Percentiles rank a stretch among this genome's conserved stretches.
Evolutionary conservation across 371 early-diverging fungal species (phyloP).

Genomic region (Rhizopus delemar): DNA sequence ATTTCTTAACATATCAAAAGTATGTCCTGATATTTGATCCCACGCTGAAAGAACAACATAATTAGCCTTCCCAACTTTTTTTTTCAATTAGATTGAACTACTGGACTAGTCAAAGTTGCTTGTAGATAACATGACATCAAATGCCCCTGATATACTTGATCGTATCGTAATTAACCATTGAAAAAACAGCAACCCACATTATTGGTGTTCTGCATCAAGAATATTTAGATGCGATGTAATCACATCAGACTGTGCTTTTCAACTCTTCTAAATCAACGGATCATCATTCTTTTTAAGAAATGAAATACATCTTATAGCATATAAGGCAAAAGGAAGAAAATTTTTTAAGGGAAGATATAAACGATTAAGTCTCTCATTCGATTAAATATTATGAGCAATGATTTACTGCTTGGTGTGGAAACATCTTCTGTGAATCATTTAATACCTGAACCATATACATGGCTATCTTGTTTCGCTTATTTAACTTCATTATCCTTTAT

Average conservation of each 20-base stretch:
- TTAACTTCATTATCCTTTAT: too few relatives aligned
- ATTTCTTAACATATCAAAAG: conserved; percentile 41
- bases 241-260: conserved; percentile 43
- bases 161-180: conserved; percentile 45
- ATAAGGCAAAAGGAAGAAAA: conserved; percentile 17
- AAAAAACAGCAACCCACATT: conserved; percentile 50
- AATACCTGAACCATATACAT: too few relatives aligned
- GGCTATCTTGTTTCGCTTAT: too few relatives aligned
- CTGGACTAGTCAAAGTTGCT: conserved; percentile 33
- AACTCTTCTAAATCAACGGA: conserved; percentile 32
- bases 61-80: not conserved
- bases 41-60: conserved; percentile 16
- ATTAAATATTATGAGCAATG: conserved; percentile 19
- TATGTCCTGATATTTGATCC: conserved; percentile 30
- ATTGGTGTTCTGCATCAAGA: conserved; percentile 31
- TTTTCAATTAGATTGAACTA: conserved; percentile 50
- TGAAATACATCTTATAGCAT: conserved; percentile 22
- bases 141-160: conserved; percentile 39
- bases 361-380: too few relatives aligned
- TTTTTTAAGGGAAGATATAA: conserved; percentile 8
- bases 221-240: conserved; percentile 30
- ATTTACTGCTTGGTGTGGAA: conserved; percentile 15
- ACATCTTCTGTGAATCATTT: not conserved
- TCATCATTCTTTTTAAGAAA: conserved; percentile 6
- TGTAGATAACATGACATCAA: conserved; percentile 29